Evolutionary conservation across 1,284 basidiomycete genomes (phyloP), one percentile per base, ranked within the genome.

Genomic region (Athelia psychrophila): DNA sequence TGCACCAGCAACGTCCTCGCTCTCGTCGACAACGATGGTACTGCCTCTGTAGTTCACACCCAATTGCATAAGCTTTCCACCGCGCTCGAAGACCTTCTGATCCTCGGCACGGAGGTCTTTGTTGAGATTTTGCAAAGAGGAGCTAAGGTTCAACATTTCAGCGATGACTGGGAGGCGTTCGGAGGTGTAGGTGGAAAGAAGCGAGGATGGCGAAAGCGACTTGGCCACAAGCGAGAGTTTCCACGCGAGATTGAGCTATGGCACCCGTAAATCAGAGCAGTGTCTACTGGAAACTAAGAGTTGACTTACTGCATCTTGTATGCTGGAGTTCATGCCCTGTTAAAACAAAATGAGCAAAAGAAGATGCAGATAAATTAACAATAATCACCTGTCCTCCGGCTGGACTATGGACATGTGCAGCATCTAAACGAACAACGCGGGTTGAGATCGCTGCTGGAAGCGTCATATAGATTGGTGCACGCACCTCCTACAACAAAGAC

Each of bases 141-240:
- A 70, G 5, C 71, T 74, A 20, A 66, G 63, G 22, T 64, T 56
- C 9, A 73, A 62, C 70, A 72, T 70, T 47, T 70, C 63, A 3
- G 70, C 66, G 40, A 71, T 67, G 50, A 75, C 67, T 12, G 72
- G 73, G 2, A 72, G 52, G 22, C 72, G 74, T 64, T 77, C 79
- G 56, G 66, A 69, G 45, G 66, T 66, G 59, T 75, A 78, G 2
- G 71, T 68, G 16, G 68, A 61, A 13, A 79, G 69, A 3, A 64
- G 58, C n/a, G 38, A 42, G 6, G 16, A 5, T 22, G 38, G 38
- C 20, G 38, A 5, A 9, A 64, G 54, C 8, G 68, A 65, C 48
- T 71, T 72, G 44, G 69, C 59, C 2, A 76, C 74, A 10, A 78
- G 63, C 4, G 74, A 71, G 18, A 79, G 64, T 58, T 80, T 80